Base-by-base conservation (phyloP, 139 green algal genomes). In the Chlamydomonas applanata region DNA sequence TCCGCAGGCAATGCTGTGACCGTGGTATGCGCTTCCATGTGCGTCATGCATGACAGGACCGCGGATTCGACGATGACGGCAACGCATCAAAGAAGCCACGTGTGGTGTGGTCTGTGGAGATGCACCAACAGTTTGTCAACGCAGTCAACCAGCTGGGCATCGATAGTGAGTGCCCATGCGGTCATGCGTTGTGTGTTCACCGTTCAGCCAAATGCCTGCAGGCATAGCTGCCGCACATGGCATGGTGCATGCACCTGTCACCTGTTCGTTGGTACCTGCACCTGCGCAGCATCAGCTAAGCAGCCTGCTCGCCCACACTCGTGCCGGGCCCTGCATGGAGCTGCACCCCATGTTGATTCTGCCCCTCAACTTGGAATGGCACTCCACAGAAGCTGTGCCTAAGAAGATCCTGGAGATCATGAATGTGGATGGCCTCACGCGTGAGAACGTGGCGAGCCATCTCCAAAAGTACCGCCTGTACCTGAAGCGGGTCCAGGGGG, bases 351-450 rank as follows among this genome's bases (percentile, higher is more conserved):
- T 30, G 11, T 34, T 63, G n/a, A 27, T 53, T 3, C 49, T 73
- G 34, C n/a, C 59, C 30, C 9, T 7, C 35, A 45, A n/a, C n/a
- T n/a, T n/a, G n/a, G n/a, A n/a, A n/a, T n/a, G n/a, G n/a, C n/a
- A n/a, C n/a, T 16, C 1, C 72, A 73, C 85, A 91, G 83, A 97
- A 83, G 95, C 95, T 2, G 95, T 99, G 30, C 95, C 95, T 7
- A 99, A 99, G 86, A 88, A 93, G n/a, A 99, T 99, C 36, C 77
- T 99, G 66, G 94, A 98, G 71, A 81, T 97, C 24, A 98, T 99
- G 95, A 91, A 91, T 60, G 91, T 97, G 54, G 85, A 93, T 11
- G 93, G 95, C 1, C 79, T 99, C 22, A 98, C 95, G 14, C 79
- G 81, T 19, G 79, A 99, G 73, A 99, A 99, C 77, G 95, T 99